Percentiles rank a stretch among this genome's conserved stretches.
phyloP scores from a whole-genome alignment of 192 early-diverging fungal genomes.

The Backusella macrospora region DNA sequence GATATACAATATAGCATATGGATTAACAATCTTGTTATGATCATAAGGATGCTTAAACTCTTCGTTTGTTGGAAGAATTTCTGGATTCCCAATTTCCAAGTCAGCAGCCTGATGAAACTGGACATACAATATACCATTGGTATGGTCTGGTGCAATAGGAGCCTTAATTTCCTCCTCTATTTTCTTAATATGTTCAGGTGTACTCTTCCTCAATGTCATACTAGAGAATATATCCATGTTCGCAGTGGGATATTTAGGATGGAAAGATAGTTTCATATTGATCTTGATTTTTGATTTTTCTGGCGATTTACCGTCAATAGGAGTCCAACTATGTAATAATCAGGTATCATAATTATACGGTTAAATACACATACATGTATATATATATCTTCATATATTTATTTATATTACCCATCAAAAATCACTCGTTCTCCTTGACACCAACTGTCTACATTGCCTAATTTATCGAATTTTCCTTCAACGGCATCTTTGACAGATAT shows the following conservation, averaged over 20 bases:
- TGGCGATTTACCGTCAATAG: constrained; percentile 32
- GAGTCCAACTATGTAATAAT: constrained; percentile 20
- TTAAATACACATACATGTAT: background rate
- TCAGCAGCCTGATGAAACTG: constrained; percentile 30
- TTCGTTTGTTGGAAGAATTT: constrained; percentile 10
- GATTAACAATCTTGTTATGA: constrained; percentile 22
- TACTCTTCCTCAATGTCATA: constrained; percentile 2
- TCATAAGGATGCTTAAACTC: constrained; percentile 30
- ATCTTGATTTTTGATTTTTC: constrained; percentile 30
- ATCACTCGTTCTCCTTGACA: constrained; percentile 22
- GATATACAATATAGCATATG: constrained; percentile 34
- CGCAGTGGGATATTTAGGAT: constrained; percentile 33
- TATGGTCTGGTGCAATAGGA: background rate
- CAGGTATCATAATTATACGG: background rate
- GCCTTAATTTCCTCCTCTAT: background rate
- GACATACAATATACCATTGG: constrained; percentile 11
- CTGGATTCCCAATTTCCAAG: constrained; percentile 30
- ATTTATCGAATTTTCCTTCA: constrained; percentile 18
- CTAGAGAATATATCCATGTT: constrained; percentile 12
- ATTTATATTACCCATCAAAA: constrained; percentile 31
- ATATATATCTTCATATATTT: no score
- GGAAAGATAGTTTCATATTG: constrained; percentile 29
- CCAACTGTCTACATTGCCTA: constrained; percentile 28
- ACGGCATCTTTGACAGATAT: constrained; percentile 25
- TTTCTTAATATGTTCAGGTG: background rate